Conservation (phyloP, 495 filamentous ascomycete genomes). For the Thermothielavioides terrestris region DNA sequence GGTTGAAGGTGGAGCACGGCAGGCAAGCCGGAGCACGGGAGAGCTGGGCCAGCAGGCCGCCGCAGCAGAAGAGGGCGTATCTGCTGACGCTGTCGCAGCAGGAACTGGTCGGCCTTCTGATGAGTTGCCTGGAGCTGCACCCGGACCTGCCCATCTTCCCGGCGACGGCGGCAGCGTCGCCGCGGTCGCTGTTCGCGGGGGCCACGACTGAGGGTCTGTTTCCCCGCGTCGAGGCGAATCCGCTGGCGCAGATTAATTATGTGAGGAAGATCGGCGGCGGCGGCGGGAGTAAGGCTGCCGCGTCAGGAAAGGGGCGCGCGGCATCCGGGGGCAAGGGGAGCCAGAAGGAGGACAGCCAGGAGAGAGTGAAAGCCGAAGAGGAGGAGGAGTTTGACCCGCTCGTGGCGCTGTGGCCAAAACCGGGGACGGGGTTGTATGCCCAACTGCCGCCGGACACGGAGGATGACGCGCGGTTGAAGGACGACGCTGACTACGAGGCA, state of each 20-base stretch:
- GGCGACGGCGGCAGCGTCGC: neutral
- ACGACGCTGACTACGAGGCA: slow-evolving; percentile 42
- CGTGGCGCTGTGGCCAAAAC: slow-evolving; percentile 56
- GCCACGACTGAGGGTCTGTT: slow-evolving; percentile 31
- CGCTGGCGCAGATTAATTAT: slow-evolving; percentile 30
- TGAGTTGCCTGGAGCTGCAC: slow-evolving; percentile 25
- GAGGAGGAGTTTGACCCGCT: slow-evolving; percentile 33
- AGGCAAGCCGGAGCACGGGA: too few species aligned
- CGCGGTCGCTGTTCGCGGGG: slow-evolving; percentile 24
- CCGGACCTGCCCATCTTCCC: slow-evolving; percentile 40
- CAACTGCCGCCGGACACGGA: slow-evolving; percentile 37
- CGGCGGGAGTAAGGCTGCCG: neutral
- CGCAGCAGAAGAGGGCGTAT: slow-evolving; percentile 31
- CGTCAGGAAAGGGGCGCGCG: neutral
- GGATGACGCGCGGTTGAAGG: slow-evolving; percentile 37
- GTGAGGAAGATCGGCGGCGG: slow-evolving; percentile 29
- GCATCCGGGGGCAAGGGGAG: neutral
- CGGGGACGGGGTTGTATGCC: slow-evolving; percentile 48
- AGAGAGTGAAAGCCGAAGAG: neutral
- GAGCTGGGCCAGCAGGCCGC: slow-evolving; percentile 38
- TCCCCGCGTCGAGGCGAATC: slow-evolving; percentile 30
- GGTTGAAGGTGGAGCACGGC: too few species aligned
- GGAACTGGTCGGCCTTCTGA: slow-evolving; percentile 26
- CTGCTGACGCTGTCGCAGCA: slow-evolving; percentile 29
- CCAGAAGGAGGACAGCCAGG: slow-evolving; percentile 16